Conservation (phyloP, 768 basidiomycete species). For the Suillus paluster region DNA sequence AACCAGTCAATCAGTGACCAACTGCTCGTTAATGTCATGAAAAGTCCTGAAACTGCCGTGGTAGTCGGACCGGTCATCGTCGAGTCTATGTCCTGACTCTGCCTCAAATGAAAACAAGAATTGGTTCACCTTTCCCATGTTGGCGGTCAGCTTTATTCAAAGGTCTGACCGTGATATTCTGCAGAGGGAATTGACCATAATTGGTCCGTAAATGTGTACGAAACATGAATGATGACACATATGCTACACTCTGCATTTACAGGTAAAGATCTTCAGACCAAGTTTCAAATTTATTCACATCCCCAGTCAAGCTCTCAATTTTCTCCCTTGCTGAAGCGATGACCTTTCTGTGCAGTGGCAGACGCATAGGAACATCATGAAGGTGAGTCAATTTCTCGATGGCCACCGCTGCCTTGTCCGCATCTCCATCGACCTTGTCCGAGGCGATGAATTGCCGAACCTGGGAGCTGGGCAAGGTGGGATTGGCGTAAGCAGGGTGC, state of each 20-base stretch:
- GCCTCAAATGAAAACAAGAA: too few species aligned
- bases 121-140: too few species aligned
- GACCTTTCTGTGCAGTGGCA: slow-evolving; percentile 13
- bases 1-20: too few species aligned
- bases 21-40: too few species aligned
- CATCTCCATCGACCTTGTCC: slow-evolving; percentile 9
- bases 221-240: too few species aligned
- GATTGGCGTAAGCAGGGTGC: slow-evolving; percentile 12
- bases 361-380: slow-evolving; percentile 13
- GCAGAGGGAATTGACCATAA: not conserved
- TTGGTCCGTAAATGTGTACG: too few species aligned
- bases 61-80: too few species aligned
- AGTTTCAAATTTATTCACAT: slow-evolving; percentile 5
- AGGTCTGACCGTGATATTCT: too few species aligned
- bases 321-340: slow-evolving; percentile 7
- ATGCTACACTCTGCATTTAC: not conserved
- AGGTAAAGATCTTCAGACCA: slow-evolving; percentile 14
- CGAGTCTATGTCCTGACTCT: too few species aligned
- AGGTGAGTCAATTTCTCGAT: slow-evolving; percentile 12
- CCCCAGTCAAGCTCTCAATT: slow-evolving; percentile 5
- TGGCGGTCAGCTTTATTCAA: too few species aligned
- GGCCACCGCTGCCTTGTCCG: slow-evolving; percentile 12
- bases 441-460: slow-evolving; percentile 1
- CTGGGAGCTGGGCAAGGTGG: slow-evolving; percentile 7
- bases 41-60: too few species aligned